Conservation (phyloP, 2,329 filamentous ascomycete genomes). For the Hortaea sp. region DNA sequence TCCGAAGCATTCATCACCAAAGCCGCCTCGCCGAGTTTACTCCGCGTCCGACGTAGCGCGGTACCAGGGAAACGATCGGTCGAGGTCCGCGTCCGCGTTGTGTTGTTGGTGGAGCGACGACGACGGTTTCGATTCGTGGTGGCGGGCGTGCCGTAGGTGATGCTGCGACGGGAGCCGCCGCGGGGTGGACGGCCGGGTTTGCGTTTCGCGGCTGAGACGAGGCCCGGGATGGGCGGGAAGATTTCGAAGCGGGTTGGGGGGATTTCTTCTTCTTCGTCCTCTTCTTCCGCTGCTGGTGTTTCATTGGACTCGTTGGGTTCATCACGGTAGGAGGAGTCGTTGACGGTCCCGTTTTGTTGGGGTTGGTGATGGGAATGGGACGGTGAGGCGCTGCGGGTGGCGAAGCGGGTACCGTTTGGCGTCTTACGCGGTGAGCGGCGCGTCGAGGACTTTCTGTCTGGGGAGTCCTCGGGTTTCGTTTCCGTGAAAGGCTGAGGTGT, state of each 20-base stretch:
- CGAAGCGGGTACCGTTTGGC: conserved; percentile 16
- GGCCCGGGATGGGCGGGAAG: conserved; percentile 57
- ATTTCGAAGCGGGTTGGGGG: conserved; percentile 66
- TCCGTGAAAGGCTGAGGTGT: conserved; percentile 20
- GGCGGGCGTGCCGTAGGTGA: conserved; percentile 12
- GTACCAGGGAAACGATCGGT: conserved; percentile 2
- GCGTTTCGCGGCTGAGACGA: conserved; percentile 23
- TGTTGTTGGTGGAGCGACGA: conserved; percentile 8
- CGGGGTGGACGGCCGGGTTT: conserved; percentile 21
- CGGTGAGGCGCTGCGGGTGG: conserved; percentile 9
- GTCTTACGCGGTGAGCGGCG: conserved; percentile 24
- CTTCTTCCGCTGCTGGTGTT: too few species aligned
- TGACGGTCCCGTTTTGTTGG: background rate
- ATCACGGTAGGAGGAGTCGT: background rate
- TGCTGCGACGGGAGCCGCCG: conserved; percentile 17
- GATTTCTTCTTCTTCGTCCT: conserved; percentile 35
- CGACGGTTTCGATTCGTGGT: conserved; percentile 3
- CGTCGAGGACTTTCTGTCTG: conserved; percentile 18
- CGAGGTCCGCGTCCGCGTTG: conserved; percentile 4
- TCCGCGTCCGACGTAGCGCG: conserved; percentile 29
- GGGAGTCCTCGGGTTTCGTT: conserved; percentile 11
- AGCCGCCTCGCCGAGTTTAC: conserved; percentile 32
- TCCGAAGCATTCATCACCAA: conserved; percentile 3
- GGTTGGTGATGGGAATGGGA: conserved; percentile 3
- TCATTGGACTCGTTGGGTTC: background rate